phyloP scores from a whole-genome alignment of 2,329 filamentous ascomycete genomes.

The Diaporthe helianthi region DNA sequence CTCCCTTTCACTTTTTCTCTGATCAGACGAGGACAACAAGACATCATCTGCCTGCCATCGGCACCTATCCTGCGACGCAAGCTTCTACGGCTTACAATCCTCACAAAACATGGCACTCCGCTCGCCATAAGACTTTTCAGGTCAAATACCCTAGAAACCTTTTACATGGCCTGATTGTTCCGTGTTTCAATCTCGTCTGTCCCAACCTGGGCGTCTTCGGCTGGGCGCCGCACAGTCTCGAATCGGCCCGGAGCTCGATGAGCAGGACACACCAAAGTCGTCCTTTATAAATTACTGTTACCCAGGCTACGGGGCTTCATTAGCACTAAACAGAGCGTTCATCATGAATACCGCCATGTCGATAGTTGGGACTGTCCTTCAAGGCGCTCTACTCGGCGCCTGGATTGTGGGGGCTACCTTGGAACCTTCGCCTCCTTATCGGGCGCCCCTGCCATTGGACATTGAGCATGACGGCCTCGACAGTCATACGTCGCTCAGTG shows the following conservation, averaged over 20 bases:
- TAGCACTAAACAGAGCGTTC: neutral
- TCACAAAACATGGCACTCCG: slow-evolving; percentile 9
- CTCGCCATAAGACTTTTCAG: neutral
- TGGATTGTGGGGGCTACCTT: neutral
- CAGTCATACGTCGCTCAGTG: neutral
- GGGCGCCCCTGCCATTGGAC: slow-evolving; percentile 7
- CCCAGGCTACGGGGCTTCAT: neutral
- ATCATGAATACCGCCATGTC: neutral
- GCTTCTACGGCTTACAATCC: neutral
- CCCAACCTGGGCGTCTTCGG: neutral
- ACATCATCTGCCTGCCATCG: slow-evolving; percentile 15
- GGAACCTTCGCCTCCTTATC: neutral
- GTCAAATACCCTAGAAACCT: neutral
- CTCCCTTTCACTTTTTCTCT: slow-evolving; percentile 6
- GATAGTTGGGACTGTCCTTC: neutral
- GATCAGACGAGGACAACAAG: neutral
- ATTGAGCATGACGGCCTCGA: neutral
- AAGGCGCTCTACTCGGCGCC: slow-evolving; percentile 12
- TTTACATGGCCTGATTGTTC: slow-evolving; percentile 6
- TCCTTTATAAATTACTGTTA: neutral
- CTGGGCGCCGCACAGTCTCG: slow-evolving; percentile 1
- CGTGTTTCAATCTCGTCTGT: slow-evolving; percentile 4
- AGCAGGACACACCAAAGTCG: neutral
- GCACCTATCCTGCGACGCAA: neutral
- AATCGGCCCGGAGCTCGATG: neutral